A percentile compares a stretch with the other conserved stretches of the same genome.
Conservation (phyloP, 2,329 filamentous ascomycete genomes). For the Penicillium sp. region DNA sequence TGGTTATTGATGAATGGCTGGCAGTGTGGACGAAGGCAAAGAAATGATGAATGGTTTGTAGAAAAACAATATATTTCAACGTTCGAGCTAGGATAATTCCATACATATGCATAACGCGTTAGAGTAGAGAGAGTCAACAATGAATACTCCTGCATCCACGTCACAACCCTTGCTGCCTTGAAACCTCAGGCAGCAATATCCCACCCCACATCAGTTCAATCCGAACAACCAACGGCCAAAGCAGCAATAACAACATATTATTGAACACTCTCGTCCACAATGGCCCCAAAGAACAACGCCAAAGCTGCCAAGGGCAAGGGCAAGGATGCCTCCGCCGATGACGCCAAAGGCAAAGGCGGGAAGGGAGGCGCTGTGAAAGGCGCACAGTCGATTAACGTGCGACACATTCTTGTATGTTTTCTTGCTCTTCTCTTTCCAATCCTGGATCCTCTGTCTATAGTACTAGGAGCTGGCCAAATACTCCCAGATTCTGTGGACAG, state of each 20-base stretch:
- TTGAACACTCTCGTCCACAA: conserved; percentile 16
- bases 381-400: conserved; percentile 63
- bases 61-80: not conserved
- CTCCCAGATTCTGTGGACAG: not conserved
- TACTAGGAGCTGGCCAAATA: not conserved
- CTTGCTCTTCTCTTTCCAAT: conserved; percentile 1
- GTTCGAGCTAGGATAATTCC: not conserved
- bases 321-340: conserved; percentile 37
- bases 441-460: not conserved
- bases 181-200: conserved; percentile 1
- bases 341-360: conserved; percentile 32
- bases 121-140: not conserved
- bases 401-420: conserved; percentile 58
- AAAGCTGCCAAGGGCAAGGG: conserved; percentile 36
- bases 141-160: not conserved
- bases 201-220: conserved; percentile 7
- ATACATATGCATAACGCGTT: not conserved
- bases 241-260: not conserved
- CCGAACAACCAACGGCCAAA: not conserved
- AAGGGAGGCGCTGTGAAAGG: conserved; percentile 49
- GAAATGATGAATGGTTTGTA: not conserved
- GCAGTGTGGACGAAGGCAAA: not conserved
- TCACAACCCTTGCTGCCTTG: conserved; percentile 7
- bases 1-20: not conserved
- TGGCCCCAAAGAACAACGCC: conserved; percentile 47